These are phyloP conservation scores for Thalassiosira ordinaria DNA, from an alignment of 352 stramenopile genomes.

Conservation along the genomic window DNA sequence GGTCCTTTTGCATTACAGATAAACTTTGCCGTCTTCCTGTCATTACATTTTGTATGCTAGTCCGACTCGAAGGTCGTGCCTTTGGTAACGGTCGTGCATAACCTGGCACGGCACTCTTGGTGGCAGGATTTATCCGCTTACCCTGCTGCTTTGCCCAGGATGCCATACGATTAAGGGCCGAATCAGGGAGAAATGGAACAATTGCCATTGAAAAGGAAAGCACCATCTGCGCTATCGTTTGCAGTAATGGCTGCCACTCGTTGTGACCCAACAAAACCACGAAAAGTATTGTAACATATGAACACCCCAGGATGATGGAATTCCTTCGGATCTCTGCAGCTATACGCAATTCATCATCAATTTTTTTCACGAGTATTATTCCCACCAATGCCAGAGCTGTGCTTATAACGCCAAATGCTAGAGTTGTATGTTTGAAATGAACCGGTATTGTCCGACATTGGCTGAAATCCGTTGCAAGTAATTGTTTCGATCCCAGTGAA, in stretches of 20 bases:
- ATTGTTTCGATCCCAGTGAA: constrained; percentile 8
- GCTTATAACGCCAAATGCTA: constrained; percentile 18
- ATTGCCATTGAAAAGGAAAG: constrained; percentile 49
- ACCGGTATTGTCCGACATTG: constrained; percentile 19
- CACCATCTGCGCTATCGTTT: constrained; percentile 56
- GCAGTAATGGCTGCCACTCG: constrained; percentile 37
- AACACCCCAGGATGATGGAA: constrained; percentile 24
- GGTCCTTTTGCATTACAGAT: not conserved
- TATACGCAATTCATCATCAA: constrained; percentile 47
- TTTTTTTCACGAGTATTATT: constrained; percentile 23
- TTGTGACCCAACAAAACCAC: constrained; percentile 27
- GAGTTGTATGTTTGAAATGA: constrained; percentile 17
- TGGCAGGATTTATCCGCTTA: constrained; percentile 33
- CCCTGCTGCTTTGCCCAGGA: constrained; percentile 23
- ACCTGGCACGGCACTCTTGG: constrained; percentile 37
- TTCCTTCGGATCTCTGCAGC: constrained; percentile 38
- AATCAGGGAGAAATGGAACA: constrained; percentile 33
- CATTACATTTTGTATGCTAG: not conserved
- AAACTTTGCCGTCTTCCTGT: not conserved
- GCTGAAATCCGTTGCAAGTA: constrained; percentile 27
- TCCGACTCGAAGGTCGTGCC: not conserved
- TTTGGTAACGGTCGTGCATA: constrained; percentile 51
- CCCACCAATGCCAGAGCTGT: constrained; percentile 15
- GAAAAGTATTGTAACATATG: constrained; percentile 29
- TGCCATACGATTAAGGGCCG: constrained; percentile 9